phyloP scores from a whole-genome alignment of 129 eudicot species.

The Lactuca saligna region DNA sequence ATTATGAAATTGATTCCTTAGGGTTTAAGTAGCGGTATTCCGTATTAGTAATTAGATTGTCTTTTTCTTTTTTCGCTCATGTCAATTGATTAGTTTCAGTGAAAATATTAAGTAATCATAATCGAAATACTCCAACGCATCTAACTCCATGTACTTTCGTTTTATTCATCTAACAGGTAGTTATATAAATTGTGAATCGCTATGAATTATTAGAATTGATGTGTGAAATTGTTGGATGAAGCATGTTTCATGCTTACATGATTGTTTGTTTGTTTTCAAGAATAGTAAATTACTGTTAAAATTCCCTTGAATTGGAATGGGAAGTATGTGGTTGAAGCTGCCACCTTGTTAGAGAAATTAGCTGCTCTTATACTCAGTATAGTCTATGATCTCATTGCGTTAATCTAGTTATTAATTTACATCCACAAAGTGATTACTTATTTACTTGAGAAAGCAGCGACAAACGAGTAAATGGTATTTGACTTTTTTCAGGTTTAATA shows the following conservation, averaged over 20 bases:
- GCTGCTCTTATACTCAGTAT: not conserved
- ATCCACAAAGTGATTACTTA: slow-evolving; percentile 6
- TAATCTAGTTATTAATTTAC: not conserved
- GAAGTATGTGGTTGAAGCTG: not conserved
- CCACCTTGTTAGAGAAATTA: slow-evolving; percentile 1
- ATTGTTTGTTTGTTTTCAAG: no score
- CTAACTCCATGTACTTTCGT: not conserved
- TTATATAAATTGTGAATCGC: not conserved
- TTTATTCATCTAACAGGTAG: not conserved
- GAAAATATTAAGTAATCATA: not conserved
- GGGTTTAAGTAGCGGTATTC: slow-evolving; percentile 16
- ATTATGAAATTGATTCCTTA: not conserved
- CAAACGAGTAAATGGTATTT: not conserved
- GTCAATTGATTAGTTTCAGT: slow-evolving; percentile 9
- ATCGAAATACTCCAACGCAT: not conserved
- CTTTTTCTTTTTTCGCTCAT: not conserved
- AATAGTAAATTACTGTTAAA: no score
- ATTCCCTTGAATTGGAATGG: no score
- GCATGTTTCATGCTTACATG: no score
- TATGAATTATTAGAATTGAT: slow-evolving; percentile 5
- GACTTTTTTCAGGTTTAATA: not conserved
- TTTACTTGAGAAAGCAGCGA: not conserved
- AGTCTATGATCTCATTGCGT: not conserved
- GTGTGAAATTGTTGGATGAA: not conserved
- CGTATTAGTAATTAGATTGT: not conserved